Conservation (phyloP, 2,329 filamentous ascomycete species). For the Pseudocercospora pini-densiflorae region DNA sequence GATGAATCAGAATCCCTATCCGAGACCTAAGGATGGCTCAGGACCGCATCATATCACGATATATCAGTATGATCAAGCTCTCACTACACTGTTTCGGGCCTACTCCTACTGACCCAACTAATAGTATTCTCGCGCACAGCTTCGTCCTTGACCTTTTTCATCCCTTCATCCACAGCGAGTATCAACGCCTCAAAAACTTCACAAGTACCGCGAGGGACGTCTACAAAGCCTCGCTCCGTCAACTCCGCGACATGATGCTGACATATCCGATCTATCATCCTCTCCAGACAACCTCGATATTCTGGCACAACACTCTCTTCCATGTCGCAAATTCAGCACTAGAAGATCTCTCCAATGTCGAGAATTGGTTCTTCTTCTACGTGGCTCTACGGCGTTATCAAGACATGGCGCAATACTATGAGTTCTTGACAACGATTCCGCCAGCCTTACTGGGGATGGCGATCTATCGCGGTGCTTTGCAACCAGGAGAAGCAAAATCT, state of each 20-base stretch:
- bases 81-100: no score
- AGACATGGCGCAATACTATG: background rate
- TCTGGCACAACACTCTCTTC: background rate
- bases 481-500: background rate
- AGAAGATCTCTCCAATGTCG: background rate
- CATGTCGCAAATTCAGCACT: background rate
- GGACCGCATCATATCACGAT: background rate
- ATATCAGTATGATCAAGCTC: background rate
- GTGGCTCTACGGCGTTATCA: background rate
- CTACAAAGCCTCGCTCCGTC: background rate
- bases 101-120: no score
- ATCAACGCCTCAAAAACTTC: background rate
- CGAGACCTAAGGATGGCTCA: background rate
- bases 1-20: background rate
- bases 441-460: background rate
- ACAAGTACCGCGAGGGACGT: background rate
- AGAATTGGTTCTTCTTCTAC: background rate
- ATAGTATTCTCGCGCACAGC: background rate
- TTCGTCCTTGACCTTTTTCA: background rate
- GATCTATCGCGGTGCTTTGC: background rate
- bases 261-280: background rate
- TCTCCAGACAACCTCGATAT: background rate
- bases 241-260: background rate
- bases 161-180: background rate
- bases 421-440: background rate